A percentile compares a stretch with the other conserved stretches of the same genome.
Evolutionary conservation across 306 rosid genomes (phyloP).

Genomic region (Nissolia schottii): DNA sequence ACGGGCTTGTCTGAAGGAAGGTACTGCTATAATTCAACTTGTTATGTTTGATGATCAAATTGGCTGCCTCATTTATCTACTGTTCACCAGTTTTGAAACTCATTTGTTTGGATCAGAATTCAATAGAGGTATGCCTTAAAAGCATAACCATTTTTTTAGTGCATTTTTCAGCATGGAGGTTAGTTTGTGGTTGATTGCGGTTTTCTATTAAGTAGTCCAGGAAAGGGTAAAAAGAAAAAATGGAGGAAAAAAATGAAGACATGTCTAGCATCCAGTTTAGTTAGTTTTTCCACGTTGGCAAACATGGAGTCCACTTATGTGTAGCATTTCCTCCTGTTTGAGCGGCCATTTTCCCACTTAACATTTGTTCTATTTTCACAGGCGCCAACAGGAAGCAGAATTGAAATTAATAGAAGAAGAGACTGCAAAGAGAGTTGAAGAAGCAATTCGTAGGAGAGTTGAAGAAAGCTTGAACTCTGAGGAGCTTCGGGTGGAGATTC

Average conservation of each 20-base stretch:
- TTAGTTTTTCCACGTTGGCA: conserved; percentile 25
- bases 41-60: conserved; percentile 95
- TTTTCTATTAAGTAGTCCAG: conserved; percentile 34
- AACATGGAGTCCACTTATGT: conserved; percentile 17
- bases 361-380: conserved; percentile 37
- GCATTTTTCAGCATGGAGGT: conserved; percentile 76
- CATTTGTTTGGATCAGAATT: conserved; percentile 99
- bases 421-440: conserved; percentile 71
- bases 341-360: conserved; percentile 44
- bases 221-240: conserved; percentile 23
- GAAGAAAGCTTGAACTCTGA: conserved; percentile 64
- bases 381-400: conserved; percentile 80
- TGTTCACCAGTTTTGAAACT: conserved; percentile 94
- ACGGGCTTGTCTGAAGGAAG: conserved; percentile 98
- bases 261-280: conserved; percentile 23
- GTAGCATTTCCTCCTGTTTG: conserved; percentile 19
- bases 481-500: conserved; percentile 54
- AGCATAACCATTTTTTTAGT: conserved; percentile 78
- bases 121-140: conserved; percentile 98
- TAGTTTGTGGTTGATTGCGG: conserved; percentile 68
- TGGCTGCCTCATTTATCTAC: conserved; percentile 92
- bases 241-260: conserved; percentile 16
- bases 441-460: conserved; percentile 61
- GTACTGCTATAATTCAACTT: conserved; percentile 95
- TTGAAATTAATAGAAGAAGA: conserved; percentile 68